Conservation (phyloP, 2,329 filamentous ascomycete species). For the Lithohypha guttulata region DNA sequence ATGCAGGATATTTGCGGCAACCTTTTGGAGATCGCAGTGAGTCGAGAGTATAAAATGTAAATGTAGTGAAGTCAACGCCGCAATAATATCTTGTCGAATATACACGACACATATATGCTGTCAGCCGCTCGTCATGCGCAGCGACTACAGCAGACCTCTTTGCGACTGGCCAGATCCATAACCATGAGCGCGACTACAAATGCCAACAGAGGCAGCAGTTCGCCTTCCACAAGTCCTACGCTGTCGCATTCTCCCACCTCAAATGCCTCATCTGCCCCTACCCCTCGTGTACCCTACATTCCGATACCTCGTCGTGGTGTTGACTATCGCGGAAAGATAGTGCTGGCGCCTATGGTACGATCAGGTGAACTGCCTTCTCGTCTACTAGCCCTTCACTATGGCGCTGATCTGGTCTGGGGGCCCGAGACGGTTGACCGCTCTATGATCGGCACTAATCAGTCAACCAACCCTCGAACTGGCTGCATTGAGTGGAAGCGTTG, state of each 20-base stretch:
- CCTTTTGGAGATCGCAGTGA: too few species aligned
- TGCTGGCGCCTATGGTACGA: constrained; percentile 94
- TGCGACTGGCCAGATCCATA: constrained; percentile 4
- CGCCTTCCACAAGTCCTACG: background rate
- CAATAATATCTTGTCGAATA: too few species aligned
- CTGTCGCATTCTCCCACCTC: background rate
- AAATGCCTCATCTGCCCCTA: background rate
- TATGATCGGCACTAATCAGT: constrained; percentile 75
- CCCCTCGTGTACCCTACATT: constrained; percentile 46
- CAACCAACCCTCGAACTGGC: constrained; percentile 61
- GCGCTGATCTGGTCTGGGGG: constrained; percentile 94
- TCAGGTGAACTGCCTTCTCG: constrained; percentile 92
- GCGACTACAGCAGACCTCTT: constrained; percentile 7
- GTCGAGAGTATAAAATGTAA: too few species aligned
- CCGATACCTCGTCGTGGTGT: constrained; percentile 80
- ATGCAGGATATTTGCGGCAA: too few species aligned
- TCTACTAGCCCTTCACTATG: constrained; percentile 81
- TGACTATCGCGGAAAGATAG: constrained; percentile 86
- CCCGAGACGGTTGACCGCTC: constrained; percentile 90
- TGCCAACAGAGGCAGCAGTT: background rate
- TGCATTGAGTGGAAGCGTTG: constrained; percentile 77
- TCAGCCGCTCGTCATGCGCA: constrained; percentile 7
- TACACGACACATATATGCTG: constrained; percentile 2
- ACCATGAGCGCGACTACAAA: constrained; percentile 1
- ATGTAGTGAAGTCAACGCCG: too few species aligned